A percentile compares a stretch with the other conserved stretches of the same genome.
Conservation (phyloP, 1,284 basidiomycete species). For the Sanghuangporus sanghuang region DNA sequence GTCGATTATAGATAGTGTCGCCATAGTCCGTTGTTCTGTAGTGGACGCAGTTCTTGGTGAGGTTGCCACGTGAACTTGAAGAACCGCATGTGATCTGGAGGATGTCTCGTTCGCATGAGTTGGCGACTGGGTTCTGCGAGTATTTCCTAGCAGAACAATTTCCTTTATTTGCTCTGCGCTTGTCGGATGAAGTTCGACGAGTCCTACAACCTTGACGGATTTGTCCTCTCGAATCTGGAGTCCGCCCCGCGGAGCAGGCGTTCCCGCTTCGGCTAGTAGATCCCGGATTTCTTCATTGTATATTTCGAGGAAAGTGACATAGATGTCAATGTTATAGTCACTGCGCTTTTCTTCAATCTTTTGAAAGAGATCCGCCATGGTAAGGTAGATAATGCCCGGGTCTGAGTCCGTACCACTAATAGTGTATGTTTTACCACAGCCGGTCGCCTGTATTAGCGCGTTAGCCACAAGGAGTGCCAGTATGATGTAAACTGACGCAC, state of each 20-base stretch:
- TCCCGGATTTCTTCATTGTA: slow-evolving; percentile 99
- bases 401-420: slow-evolving; percentile 86
- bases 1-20: slow-evolving; percentile 93
- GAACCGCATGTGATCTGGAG: slow-evolving; percentile 92
- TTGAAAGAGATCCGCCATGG: slow-evolving; percentile 95
- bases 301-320: slow-evolving; percentile 93
- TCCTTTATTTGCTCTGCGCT: slow-evolving; percentile 90
- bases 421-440: slow-evolving; percentile 97
- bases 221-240: slow-evolving; percentile 90
- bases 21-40: slow-evolving; percentile 78
- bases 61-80: slow-evolving; percentile 89
- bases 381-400: slow-evolving; percentile 90
- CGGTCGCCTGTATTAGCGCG: slow-evolving; percentile 69
- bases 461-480: not conserved
- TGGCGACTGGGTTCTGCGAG: slow-evolving; percentile 82
- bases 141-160: slow-evolving; percentile 85
- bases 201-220: slow-evolving; percentile 82
- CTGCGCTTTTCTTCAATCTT: slow-evolving; percentile 81
- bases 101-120: slow-evolving; percentile 94
- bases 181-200: slow-evolving; percentile 74
- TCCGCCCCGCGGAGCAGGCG: slow-evolving; percentile 68
- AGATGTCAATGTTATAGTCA: slow-evolving; percentile 79
- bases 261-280: slow-evolving; percentile 74
- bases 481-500: slow-evolving; percentile 44
- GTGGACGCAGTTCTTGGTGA: slow-evolving; percentile 77